Percentiles rank a stretch among this genome's conserved stretches.
Evolutionary conservation across 768 basidiomycete genomes (phyloP).

Genomic region (Leccinum imitatum): DNA sequence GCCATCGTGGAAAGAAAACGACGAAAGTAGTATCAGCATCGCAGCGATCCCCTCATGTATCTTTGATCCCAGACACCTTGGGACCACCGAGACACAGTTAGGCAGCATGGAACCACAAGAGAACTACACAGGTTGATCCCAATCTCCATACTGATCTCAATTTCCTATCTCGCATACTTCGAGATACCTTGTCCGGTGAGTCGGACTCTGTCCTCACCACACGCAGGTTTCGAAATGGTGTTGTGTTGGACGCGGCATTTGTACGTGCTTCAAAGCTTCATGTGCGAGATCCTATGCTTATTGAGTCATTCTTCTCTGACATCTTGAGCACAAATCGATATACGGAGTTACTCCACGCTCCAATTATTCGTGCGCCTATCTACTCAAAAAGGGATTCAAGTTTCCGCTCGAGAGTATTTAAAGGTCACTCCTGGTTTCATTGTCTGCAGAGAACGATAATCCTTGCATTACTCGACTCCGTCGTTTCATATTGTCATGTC

Average conservation of each 20-base stretch:
- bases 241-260: neutral
- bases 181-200: neutral
- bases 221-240: neutral
- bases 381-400: neutral
- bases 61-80: constrained; percentile 4
- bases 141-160: neutral
- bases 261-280: neutral
- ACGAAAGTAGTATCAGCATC: constrained; percentile 1
- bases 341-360: neutral
- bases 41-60: neutral
- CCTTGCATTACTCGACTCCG: neutral
- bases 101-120: neutral
- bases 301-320: neutral
- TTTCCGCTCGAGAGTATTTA: constrained; percentile 1
- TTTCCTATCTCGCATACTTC: neutral
- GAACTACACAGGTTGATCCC: neutral
- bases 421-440: neutral
- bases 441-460: constrained; percentile 4
- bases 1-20: constrained; percentile 12
- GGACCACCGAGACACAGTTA: too few relatives aligned
- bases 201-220: neutral
- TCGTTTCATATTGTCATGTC: constrained; percentile 13
- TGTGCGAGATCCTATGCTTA: constrained; percentile 7
- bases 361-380: neutral
- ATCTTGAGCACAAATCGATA: neutral